Evolutionary conservation across 345 rosid species (phyloP).

Genomic region (Gossypium australe): DNA sequence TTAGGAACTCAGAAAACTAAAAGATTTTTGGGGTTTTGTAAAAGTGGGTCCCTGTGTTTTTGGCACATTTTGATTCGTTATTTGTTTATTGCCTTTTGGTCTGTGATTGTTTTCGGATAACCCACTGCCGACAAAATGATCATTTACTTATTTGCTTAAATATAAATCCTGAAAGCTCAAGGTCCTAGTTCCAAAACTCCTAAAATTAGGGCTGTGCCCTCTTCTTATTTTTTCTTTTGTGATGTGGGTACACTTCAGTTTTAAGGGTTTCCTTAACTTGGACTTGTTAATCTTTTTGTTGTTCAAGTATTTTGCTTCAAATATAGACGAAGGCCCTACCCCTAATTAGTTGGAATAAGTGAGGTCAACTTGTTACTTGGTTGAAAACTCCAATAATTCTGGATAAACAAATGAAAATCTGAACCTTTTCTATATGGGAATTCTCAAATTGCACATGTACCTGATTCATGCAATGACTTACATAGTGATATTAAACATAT

Average conservation of each 20-base stretch:
- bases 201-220: neutral
- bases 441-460: too few species aligned
- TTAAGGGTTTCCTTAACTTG: neutral
- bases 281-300: neutral
- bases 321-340: neutral
- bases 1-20: neutral
- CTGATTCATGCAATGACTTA: too few species aligned
- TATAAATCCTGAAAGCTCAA: neutral
- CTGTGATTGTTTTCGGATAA: neutral
- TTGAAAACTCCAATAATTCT: neutral
- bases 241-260: neutral
- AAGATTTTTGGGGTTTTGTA: neutral
- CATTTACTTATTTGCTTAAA: neutral
- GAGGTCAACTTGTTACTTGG: neutral
- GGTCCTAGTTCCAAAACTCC: neutral
- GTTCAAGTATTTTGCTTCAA: neutral
- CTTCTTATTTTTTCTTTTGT: neutral
- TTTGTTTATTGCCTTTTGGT: neutral
- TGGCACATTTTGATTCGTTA: neutral
- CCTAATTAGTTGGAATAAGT: conserved; percentile 1
- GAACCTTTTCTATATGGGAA: neutral
- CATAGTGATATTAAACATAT: too few species aligned
- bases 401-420: neutral
- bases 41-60: conserved; percentile 1
- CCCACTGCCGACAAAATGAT: conserved; percentile 16